Evolutionary conservation across 2,329 filamentous ascomycete species (phyloP).

Genomic region (Monilinia aucupariae): DNA sequence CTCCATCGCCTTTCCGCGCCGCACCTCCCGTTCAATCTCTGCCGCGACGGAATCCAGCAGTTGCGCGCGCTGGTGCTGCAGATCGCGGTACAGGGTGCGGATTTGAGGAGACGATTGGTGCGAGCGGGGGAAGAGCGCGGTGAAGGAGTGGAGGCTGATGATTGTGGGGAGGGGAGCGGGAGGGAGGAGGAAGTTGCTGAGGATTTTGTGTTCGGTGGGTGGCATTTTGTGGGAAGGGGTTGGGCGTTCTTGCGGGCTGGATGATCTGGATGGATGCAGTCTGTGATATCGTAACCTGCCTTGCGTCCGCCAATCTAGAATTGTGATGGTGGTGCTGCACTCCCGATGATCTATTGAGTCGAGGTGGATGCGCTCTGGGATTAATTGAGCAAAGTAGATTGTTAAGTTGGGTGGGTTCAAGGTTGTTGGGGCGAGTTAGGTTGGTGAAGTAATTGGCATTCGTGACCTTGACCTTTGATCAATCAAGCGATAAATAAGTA

Average conservation of each 20-base stretch:
- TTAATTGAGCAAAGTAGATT: no score
- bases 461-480: neutral
- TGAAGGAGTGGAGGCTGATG: conserved; percentile 69
- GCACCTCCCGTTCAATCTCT: conserved; percentile 61
- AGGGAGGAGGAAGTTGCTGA: conserved; percentile 71
- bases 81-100: conserved; percentile 63
- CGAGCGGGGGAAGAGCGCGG: conserved; percentile 65
- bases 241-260: no score
- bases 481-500: neutral
- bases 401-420: no score
- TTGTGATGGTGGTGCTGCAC: no score
- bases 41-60: conserved; percentile 61
- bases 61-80: conserved; percentile 67
- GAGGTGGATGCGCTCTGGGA: no score
- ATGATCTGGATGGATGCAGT: no score
- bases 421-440: neutral
- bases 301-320: no score
- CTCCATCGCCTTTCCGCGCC: conserved; percentile 52
- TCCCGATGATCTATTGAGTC: neutral
- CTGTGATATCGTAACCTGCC: no score
- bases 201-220: conserved; percentile 67
- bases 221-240: conserved; percentile 50
- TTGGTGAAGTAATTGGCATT: neutral
- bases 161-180: conserved; percentile 70
- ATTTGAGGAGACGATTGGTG: conserved; percentile 33